phyloP scores from a whole-genome alignment of 2,329 filamentous ascomycete genomes.

The Fonsecaea erecta region DNA sequence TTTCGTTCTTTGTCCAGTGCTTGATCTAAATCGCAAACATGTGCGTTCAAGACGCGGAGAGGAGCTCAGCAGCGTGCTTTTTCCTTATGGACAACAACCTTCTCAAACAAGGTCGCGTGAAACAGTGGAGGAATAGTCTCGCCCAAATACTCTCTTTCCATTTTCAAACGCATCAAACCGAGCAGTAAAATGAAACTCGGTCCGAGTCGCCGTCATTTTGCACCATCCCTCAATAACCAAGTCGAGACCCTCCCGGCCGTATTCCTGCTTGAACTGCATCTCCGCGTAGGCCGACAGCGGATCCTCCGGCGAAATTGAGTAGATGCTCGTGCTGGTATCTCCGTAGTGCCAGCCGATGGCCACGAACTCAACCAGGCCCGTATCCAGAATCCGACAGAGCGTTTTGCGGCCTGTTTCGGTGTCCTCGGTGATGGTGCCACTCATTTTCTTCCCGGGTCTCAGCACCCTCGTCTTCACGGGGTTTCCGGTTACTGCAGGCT shows the following conservation, averaged over 20 bases:
- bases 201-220: conserved; percentile 17
- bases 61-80: no score
- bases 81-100: neutral
- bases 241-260: conserved; percentile 18
- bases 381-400: conserved; percentile 5
- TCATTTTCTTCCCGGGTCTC: conserved; percentile 6
- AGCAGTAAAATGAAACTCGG: conserved; percentile 17
- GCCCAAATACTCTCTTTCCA: conserved; percentile 11
- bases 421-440: conserved; percentile 17
- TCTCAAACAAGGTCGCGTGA: conserved; percentile 17
- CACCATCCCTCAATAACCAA: conserved; percentile 17
- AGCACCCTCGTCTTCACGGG: conserved; percentile 13
- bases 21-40: neutral
- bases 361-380: conserved; percentile 11
- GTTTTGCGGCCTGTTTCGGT: conserved; percentile 10
- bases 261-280: conserved; percentile 19
- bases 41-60: neutral
- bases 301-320: conserved; percentile 20
- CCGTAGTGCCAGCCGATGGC: conserved; percentile 22
- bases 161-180: conserved; percentile 22
- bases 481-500: conserved; percentile 4
- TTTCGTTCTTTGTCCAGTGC: no score
- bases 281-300: conserved; percentile 21
- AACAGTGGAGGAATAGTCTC: conserved; percentile 16
- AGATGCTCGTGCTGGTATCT: conserved; percentile 20